Evolutionary conservation across 2,329 filamentous ascomycete species (phyloP).

Genomic region (Fusarium brachygibbosum): DNA sequence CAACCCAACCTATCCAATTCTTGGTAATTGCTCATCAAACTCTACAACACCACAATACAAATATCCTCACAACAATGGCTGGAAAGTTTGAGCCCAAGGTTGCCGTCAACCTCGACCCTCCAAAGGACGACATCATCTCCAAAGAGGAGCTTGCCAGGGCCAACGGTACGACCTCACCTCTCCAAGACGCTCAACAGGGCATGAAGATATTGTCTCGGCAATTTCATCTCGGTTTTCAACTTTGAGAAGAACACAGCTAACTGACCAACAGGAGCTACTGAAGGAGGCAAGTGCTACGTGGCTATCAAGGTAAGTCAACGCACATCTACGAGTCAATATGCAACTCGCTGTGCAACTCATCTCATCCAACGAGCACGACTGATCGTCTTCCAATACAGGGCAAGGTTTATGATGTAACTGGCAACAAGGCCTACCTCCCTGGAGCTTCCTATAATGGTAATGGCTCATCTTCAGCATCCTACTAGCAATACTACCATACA

Average conservation of each 20-base stretch:
- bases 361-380: constrained; percentile 18
- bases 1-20: background rate
- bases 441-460: constrained; percentile 88
- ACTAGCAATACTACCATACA: background rate
- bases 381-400: constrained; percentile 68
- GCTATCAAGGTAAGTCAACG: constrained; percentile 72
- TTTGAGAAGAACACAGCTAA: constrained; percentile 36
- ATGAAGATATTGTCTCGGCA: background rate
- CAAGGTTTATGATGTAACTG: constrained; percentile 92
- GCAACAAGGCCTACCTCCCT: constrained; percentile 87
- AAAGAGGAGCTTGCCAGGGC: constrained; percentile 82
- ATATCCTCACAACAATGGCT: constrained; percentile 58
- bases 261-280: constrained; percentile 66
- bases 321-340: background rate
- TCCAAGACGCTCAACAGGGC: background rate
- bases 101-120: constrained; percentile 81
- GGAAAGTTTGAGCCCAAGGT: constrained; percentile 83
- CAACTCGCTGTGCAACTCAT: constrained; percentile 14
- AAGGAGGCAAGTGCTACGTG: constrained; percentile 75
- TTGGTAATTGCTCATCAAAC: background rate
- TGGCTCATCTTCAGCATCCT: background rate
- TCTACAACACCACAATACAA: background rate
- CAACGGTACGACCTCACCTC: constrained; percentile 74
- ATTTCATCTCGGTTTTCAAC: background rate
- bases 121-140: constrained; percentile 90